phyloP scores from a whole-genome alignment of 2,329 filamentous ascomycete species.

The Polytolypa hystricis region DNA sequence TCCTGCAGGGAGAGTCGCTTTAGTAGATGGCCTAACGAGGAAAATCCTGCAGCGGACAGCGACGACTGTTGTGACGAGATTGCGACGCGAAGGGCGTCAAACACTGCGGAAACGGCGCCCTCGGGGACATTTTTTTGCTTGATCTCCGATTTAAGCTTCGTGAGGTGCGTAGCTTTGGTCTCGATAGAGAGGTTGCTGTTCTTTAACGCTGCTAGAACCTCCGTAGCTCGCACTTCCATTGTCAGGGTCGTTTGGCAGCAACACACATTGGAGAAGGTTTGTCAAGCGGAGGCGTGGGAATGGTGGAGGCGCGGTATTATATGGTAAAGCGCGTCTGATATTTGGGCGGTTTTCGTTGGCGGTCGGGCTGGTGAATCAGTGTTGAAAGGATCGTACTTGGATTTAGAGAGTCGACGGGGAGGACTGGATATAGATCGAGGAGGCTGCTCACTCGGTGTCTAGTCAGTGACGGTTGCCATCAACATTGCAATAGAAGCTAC shows the following conservation, averaged over 20 bases:
- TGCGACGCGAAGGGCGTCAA: constrained; percentile 69
- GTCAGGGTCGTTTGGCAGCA: constrained; percentile 10
- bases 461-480: no score
- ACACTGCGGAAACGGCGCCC: constrained; percentile 55
- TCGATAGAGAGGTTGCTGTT: constrained; percentile 58
- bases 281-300: no score
- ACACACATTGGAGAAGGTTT: constrained; percentile 10
- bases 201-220: constrained; percentile 44
- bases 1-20: constrained; percentile 81
- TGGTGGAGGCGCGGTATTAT: no score
- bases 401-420: no score
- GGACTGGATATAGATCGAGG: no score
- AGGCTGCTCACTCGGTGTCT: no score
- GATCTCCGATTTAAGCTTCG: constrained; percentile 71
- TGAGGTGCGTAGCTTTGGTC: constrained; percentile 59
- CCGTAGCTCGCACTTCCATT: constrained; percentile 48
- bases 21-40: constrained; percentile 74
- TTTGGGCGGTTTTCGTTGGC: no score
- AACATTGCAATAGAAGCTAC: no score
- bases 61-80: constrained; percentile 65
- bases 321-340: no score
- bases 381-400: no score
- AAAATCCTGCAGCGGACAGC: constrained; percentile 74
- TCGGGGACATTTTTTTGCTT: constrained; percentile 88
- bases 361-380: no score